Conservation (phyloP, 805 yeast genomes). For the Komagataella kurtzmanii region DNA sequence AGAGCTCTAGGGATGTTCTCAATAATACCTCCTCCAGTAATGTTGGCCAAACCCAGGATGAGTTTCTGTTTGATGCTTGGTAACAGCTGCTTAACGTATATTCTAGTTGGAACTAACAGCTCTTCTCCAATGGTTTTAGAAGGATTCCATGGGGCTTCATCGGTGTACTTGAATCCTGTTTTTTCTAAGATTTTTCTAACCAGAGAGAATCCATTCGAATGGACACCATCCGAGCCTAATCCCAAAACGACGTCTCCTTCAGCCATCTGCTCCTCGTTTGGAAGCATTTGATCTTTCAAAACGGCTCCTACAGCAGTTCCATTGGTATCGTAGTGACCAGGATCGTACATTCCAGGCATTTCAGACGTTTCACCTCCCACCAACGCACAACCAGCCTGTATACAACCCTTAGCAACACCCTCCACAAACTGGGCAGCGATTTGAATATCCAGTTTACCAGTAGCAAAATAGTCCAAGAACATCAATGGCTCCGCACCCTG, state of each 20-base stretch:
- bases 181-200: conserved; percentile 85
- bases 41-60: conserved; percentile 84
- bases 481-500: conserved; percentile 98
- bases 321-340: conserved; percentile 93
- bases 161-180: conserved; percentile 56
- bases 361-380: conserved; percentile 99
- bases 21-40: conserved; percentile 96
- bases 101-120: conserved; percentile 79
- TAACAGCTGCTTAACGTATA: conserved; percentile 84
- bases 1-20: conserved; percentile 94
- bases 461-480: conserved; percentile 93
- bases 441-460: conserved; percentile 76
- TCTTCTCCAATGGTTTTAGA: conserved; percentile 72
- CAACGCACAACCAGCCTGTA: conserved; percentile 88
- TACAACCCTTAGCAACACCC: conserved; percentile 97
- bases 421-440: conserved; percentile 80
- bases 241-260: conserved; percentile 81
- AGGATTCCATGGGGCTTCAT: conserved; percentile 75
- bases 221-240: conserved; percentile 82
- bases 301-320: conserved; percentile 99
- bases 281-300: conserved; percentile 57
- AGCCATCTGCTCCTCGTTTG: conserved; percentile 52
- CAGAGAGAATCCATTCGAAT: conserved; percentile 92
- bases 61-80: conserved; percentile 56
- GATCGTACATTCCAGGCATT: conserved; percentile 98